Base-by-base conservation (phyloP, 169 alveolate species). In the Amoebophrya sp. region DNA sequence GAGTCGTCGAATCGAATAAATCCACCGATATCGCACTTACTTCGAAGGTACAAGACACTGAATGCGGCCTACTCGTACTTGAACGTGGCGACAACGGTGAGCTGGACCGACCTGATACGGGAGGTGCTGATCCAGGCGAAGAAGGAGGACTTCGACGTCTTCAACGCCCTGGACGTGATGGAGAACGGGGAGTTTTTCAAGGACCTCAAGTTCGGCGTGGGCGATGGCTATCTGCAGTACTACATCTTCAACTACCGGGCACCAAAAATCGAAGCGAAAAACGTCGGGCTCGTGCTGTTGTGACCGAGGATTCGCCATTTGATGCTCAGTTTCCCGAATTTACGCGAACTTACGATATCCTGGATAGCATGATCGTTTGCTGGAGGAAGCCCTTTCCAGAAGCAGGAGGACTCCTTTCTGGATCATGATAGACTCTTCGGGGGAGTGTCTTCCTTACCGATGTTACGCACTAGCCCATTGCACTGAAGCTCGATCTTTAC, bases 161-260 rank as follows among this genome's bases (percentile, higher is more conserved):
- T 96, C 95, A 99, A 98, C 94, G 98, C 99, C 31, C 93, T 98
- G 88, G 98, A 98, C 93, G 96, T 99, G 88, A 98, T 97, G 99
- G 98, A 98, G 48, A 98, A 98, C 94, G 92, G 93, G 39, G 91
- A 95, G 78, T 93, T 97, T 43, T 94, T 98, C 38, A 96, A 97
- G 94, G 97, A 97, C 58, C 93, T 97, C 94, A 96, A 97, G 88
- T 98, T 98, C 93, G 98, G 99, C 20, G 93, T 94, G 34, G 99
- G 99, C 0, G 99, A 98, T 91, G 99, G 99, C n/a, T 94, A 95
- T 88, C 96, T 98, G 91, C 97, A 98, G 92, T 98, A 98, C 94
- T 98, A 98, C 95, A 92, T 98, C 43, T 98, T 95, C 97, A 98
- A 98, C 95, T 98, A 89, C 89, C 89, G 89, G 67, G 58, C 87